Base-by-base conservation (phyloP, 495 filamentous ascomycete genomes). In the Podospora australis region DNA sequence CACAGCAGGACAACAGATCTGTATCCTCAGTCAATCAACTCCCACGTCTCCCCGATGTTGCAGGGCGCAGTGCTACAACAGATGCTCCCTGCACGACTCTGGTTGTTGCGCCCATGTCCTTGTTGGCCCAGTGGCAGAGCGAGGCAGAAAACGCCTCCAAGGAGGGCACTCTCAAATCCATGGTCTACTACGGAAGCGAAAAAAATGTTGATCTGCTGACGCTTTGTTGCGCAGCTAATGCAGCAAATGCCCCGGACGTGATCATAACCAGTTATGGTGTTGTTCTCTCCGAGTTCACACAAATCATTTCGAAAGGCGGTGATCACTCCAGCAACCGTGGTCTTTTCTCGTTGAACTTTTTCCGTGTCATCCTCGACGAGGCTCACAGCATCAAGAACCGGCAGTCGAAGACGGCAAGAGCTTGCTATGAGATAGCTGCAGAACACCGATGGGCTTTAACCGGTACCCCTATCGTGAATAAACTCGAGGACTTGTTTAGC, bases 221-320 rank as follows among this genome's bases (percentile, higher is more conserved):
- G 4, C 62, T 96, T 5, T 96, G 91, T 57, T 86, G 81, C 49
- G 78, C 78, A 51, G 74, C 79, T 3, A 90, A 90, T 63, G 78
- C 80, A 10, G 69, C 76, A 6, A 80, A 78, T 46, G 89, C 90
- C 11, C 92, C 92, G 6, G 86, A 90, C 60, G 62, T 98, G 11
- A 83, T 98, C 57, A 88, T 98, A 47, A 98, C 92, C n/a, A 94
- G 86, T 64, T 98, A 96, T 57, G 92, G 92, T 13, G 80, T 88
- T 19, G 82, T 96, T 2, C 74, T 98, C 5, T 95, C 89, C 3
- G 94, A 98, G 56, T 96, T 86, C 64, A 84, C 79, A 42, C 80
- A 84, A 51, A 75, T 89, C 28, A 73, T 71, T 22, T 70, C 72
- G 4, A 70, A 64, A 50, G 71, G 71, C 23, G 77, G 78, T 17